Evolutionary conservation across 73 alveolate genomes (phyloP).

Genomic region (Paramecium bursaria): DNA sequence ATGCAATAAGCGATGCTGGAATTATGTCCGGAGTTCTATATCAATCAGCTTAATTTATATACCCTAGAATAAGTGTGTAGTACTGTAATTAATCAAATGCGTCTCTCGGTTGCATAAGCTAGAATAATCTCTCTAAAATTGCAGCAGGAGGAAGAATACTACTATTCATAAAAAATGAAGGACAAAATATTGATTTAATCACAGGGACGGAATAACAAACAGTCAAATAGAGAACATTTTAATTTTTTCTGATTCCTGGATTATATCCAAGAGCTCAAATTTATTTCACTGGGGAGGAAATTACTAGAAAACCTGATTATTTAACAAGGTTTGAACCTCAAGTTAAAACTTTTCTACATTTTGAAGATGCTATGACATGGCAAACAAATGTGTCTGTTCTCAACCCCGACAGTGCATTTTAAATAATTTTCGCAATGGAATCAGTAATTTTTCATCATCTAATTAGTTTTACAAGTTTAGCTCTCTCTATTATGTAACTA

Average conservation of each 20-base stretch:
- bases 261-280: slow-evolving; percentile 62
- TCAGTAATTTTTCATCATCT: too few relatives aligned
- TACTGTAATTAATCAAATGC: too few relatives aligned
- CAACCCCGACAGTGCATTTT: slow-evolving; percentile 36
- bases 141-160: slow-evolving; percentile 71
- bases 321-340: slow-evolving; percentile 43
- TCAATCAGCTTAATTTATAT: too few relatives aligned
- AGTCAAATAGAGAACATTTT: slow-evolving; percentile 8
- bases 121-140: too few relatives aligned
- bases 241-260: slow-evolving; percentile 65
- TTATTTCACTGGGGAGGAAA: background rate
- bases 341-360: background rate
- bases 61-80: too few relatives aligned
- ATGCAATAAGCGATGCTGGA: too few relatives aligned
- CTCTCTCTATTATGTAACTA: too few relatives aligned
- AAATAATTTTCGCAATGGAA: slow-evolving; percentile 42
- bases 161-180: slow-evolving; percentile 35
- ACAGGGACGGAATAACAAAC: slow-evolving; percentile 47
- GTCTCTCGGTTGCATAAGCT: too few relatives aligned
- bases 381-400: slow-evolving; percentile 50
- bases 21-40: too few relatives aligned
- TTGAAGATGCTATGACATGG: slow-evolving; percentile 20
- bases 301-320: slow-evolving; percentile 63
- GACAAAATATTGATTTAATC: slow-evolving; percentile 40
- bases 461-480: too few relatives aligned